Evolutionary conservation across 257 asterid genomes (phyloP).

Genomic region (Solanum ossicruentum): DNA sequence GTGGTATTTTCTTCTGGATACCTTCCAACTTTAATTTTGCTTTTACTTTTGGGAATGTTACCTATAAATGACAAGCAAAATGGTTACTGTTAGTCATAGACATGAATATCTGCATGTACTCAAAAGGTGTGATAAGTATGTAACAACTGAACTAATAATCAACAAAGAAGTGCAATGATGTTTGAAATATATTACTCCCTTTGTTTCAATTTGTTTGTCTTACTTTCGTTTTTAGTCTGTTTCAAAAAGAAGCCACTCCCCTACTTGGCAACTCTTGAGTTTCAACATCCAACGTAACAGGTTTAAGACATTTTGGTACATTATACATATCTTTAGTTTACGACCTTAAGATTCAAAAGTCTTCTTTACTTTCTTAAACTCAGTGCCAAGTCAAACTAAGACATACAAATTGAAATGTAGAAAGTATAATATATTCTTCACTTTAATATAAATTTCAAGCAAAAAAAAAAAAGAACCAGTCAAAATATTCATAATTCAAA

Average conservation of each 20-base stretch:
- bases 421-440: neutral
- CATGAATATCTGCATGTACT: neutral
- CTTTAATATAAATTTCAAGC: neutral
- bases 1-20: slow-evolving; percentile 49
- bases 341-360: neutral
- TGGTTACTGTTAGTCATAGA: neutral
- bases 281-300: neutral
- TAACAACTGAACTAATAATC: neutral
- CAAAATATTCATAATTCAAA: neutral
- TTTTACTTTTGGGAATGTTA: slow-evolving; percentile 67
- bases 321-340: neutral
- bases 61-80: slow-evolving; percentile 18
- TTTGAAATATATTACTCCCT: neutral
- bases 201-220: neutral
- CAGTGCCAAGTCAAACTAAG: no score
- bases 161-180: neutral
- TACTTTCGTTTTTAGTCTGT: neutral
- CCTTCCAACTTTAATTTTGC: slow-evolving; percentile 59
- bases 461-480: neutral
- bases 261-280: neutral
- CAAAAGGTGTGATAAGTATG: neutral
- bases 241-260: neutral
- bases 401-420: no score
- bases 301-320: neutral
- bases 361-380: no score